Percentiles rank a stretch among this genome's conserved stretches.
Evolutionary conservation across 1,284 basidiomycete genomes (phyloP).

Genomic region (Ganoderma lucidum): DNA sequence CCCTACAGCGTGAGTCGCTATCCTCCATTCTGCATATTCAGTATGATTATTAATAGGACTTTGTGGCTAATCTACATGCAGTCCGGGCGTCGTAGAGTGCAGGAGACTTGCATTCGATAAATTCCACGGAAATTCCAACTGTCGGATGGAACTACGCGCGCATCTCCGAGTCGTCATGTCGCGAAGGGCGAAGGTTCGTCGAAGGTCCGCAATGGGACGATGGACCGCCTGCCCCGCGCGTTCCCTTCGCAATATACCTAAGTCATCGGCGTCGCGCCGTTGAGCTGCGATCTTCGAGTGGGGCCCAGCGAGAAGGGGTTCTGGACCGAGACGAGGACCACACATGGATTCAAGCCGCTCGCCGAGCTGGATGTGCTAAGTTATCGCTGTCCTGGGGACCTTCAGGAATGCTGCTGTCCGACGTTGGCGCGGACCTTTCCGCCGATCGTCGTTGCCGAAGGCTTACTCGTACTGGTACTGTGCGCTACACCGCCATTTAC

Average conservation of each 20-base stretch:
- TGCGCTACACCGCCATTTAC: slow-evolving; percentile 53
- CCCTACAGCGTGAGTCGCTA: slow-evolving; percentile 33
- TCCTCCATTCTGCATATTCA: no score
- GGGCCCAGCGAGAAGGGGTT: slow-evolving; percentile 46
- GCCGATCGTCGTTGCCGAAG: slow-evolving; percentile 63
- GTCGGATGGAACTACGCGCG: slow-evolving; percentile 30
- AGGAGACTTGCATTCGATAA: slow-evolving; percentile 39
- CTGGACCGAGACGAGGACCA: slow-evolving; percentile 52
- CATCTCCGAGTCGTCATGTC: slow-evolving; percentile 31
- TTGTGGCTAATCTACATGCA: not conserved
- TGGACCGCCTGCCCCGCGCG: slow-evolving; percentile 36
- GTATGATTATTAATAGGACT: no score
- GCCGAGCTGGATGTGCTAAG: slow-evolving; percentile 61
- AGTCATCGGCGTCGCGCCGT: slow-evolving; percentile 41
- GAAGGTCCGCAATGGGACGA: slow-evolving; percentile 3
- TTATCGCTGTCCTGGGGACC: slow-evolving; percentile 71
- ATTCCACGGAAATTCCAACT: slow-evolving; percentile 39
- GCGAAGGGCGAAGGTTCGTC: slow-evolving; percentile 8
- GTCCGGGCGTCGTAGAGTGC: slow-evolving; percentile 27
- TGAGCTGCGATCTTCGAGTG: slow-evolving; percentile 40
- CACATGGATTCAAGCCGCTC: slow-evolving; percentile 69
- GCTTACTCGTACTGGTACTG: slow-evolving; percentile 60
- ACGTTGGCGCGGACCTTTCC: slow-evolving; percentile 68
- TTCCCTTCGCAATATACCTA: slow-evolving; percentile 38
- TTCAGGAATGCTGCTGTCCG: slow-evolving; percentile 71